Base-by-base conservation (phyloP, 2,329 filamentous ascomycete genomes). In the Rutstroemia sp. region DNA sequence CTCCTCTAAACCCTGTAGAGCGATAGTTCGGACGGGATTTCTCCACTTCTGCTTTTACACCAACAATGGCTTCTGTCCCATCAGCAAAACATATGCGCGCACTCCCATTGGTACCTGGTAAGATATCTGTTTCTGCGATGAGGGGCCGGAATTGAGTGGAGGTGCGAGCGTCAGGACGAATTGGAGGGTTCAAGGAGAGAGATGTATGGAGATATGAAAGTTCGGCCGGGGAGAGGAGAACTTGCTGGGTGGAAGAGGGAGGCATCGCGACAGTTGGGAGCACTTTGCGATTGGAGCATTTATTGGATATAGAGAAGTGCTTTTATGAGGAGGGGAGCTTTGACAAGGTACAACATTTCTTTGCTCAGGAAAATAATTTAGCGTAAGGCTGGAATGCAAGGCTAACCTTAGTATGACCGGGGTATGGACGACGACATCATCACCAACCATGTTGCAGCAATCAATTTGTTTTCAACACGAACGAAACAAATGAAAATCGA, bases 41-140 rank as follows among this genome's bases (percentile, higher is more conserved):
- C 71, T 96, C 91, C 4, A 97, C 89, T 74, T 97, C 92, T 0
- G 90, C 91, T 74, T 97, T 99, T 59, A 96, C 86, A 47, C 94
- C 94, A 5, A 96, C 94, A 59, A 99, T 87, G 6, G 94, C 94
- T 73, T 99, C 94, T 1, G 91, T 95, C 51, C 94, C 94, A 71
- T 99, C 94, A 3, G 91, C 85, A 70, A 97, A 95, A 63, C 92
- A 95, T 48, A 99, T 87, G 37, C 95, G 84, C 58, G 94, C 92
- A 72, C 89, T 95, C 59, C 94, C 94, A 69, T 97, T 95, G 16
- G 92, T 87, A 48, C 86, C 85, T 0, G 94, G 92, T 0, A 99
- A 80, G 56, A 97, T 89, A 57, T 90, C 88, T 54, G 88, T 91
- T 75, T 99, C 94, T 58, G 94, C 94, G 18, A 87, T 83, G 57